Percentiles rank a stretch among this genome's conserved stretches.
These are phyloP conservation scores for Pichia rugopelliculosa DNA, from an alignment of 805 yeast species.

Conservation along the genomic window DNA sequence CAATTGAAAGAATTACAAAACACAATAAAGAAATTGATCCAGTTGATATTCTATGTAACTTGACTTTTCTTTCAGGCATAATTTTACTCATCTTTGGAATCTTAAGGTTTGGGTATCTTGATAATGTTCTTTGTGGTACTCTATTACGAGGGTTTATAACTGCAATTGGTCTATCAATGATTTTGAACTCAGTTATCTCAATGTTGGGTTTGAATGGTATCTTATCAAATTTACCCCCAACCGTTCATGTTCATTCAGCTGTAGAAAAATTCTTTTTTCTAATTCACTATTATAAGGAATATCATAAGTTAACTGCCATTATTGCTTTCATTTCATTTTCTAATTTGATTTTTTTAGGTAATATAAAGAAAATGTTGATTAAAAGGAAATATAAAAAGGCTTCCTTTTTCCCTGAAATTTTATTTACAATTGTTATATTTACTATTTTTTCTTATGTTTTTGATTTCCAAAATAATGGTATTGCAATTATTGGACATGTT, in stretches of 20 bases:
- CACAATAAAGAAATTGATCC: slow-evolving; percentile 37
- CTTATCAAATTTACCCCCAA: slow-evolving; percentile 37
- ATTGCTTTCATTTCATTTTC: slow-evolving; percentile 50
- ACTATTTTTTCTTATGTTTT: slow-evolving; percentile 43
- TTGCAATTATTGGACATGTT: slow-evolving; percentile 66
- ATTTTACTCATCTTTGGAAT: slow-evolving; percentile 66
- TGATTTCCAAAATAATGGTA: slow-evolving; percentile 46
- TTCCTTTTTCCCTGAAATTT: slow-evolving; percentile 77
- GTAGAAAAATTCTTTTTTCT: slow-evolving; percentile 60
- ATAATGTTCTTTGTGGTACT: slow-evolving; percentile 70
- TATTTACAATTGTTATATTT: slow-evolving; percentile 59
- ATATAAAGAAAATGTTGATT: slow-evolving; percentile 32
- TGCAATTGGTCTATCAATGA: slow-evolving; percentile 80
- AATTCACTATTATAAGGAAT: slow-evolving; percentile 36
- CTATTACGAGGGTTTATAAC: slow-evolving; percentile 76
- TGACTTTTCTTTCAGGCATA: slow-evolving; percentile 72
- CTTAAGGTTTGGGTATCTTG: slow-evolving; percentile 79
- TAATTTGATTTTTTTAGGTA: slow-evolving; percentile 35
- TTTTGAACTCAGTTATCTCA: slow-evolving; percentile 64
- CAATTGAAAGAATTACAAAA: slow-evolving; percentile 48
- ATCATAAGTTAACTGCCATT: slow-evolving; percentile 52
- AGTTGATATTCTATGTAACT: slow-evolving; percentile 54
- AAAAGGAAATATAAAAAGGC: slow-evolving; percentile 32
- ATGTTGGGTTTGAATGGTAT: slow-evolving; percentile 58
- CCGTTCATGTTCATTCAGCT: slow-evolving; percentile 58